phyloP scores from a whole-genome alignment of 2,329 filamentous ascomycete species.

The Trichoderma brevicompactum region DNA sequence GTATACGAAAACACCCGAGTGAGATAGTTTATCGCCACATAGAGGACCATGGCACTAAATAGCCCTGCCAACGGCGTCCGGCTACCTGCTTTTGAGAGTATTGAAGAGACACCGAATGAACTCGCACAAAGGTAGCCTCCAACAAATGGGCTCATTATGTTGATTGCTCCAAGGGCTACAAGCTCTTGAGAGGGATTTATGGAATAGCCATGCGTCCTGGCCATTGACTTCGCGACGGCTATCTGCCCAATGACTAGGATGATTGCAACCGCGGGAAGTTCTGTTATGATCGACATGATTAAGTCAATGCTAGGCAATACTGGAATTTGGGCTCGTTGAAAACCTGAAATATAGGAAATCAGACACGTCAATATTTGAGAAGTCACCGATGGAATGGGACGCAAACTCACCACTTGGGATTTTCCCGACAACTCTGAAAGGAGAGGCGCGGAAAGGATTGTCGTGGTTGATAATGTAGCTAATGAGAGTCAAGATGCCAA shows the following conservation, averaged over 20 bases:
- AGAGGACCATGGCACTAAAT: constrained; percentile 75
- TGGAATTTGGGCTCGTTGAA: constrained; percentile 66
- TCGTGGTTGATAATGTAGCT: constrained; percentile 69
- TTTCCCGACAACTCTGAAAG: constrained; percentile 65
- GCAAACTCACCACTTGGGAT: constrained; percentile 62
- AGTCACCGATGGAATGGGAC: neutral
- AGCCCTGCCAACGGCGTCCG: constrained; percentile 78
- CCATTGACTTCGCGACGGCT: constrained; percentile 82
- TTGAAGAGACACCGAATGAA: constrained; percentile 70
- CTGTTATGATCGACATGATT: constrained; percentile 59
- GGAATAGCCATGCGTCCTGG: constrained; percentile 76
- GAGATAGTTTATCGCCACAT: constrained; percentile 77
- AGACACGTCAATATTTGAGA: neutral
- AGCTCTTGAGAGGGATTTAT: constrained; percentile 80
- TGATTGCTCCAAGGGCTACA: constrained; percentile 76
- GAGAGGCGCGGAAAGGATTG: constrained; percentile 49
- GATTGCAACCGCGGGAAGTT: constrained; percentile 74
- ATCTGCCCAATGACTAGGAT: constrained; percentile 83
- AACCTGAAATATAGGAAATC: constrained; percentile 49
- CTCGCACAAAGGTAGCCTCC: constrained; percentile 56
- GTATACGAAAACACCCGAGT: constrained; percentile 83
- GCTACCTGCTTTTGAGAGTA: constrained; percentile 83
- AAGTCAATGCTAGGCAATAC: constrained; percentile 55
- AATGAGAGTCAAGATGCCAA: constrained; percentile 75
- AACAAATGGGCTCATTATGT: constrained; percentile 75